Percentiles rank a stretch among this genome's conserved stretches.
Evolutionary conservation across 345 rosid species (phyloP).

Genomic region (Balakata baccata): DNA sequence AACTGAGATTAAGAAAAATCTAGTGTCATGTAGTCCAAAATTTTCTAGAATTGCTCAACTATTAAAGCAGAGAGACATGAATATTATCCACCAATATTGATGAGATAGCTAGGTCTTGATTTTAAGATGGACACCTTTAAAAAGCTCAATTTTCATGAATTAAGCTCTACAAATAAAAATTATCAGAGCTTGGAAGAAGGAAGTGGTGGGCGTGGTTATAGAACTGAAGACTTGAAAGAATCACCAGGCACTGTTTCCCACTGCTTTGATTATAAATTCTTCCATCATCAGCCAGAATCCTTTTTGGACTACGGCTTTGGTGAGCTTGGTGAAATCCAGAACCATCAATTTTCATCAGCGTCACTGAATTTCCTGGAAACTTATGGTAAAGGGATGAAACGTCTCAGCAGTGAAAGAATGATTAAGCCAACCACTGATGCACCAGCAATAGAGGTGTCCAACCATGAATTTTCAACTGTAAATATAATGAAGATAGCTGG

Average conservation of each 20-base stretch:
- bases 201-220: constrained; percentile 5
- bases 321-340: constrained; percentile 17
- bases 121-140: neutral
- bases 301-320: neutral
- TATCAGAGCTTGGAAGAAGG: constrained; percentile 7
- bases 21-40: neutral
- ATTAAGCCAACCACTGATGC: constrained; percentile 8
- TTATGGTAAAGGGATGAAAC: constrained; percentile 9
- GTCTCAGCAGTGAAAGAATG: constrained; percentile 17
- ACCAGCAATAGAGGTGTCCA: neutral
- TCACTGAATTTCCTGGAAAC: constrained; percentile 14
- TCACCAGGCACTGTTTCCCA: constrained; percentile 8
- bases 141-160: constrained; percentile 13
- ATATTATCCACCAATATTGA: neutral
- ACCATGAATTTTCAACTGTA: constrained; percentile 30
- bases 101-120: too few relatives aligned
- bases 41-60: neutral
- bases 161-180: constrained; percentile 21
- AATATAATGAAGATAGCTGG: constrained; percentile 49
- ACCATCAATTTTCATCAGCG: constrained; percentile 19
- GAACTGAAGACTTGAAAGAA: constrained; percentile 20
- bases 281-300: neutral
- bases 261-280: neutral
- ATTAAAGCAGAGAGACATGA: neutral
- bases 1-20: neutral